These are phyloP conservation scores for Cyclocybe cylindracea DNA, from an alignment of 768 basidiomycete species.

Conservation along the genomic window DNA sequence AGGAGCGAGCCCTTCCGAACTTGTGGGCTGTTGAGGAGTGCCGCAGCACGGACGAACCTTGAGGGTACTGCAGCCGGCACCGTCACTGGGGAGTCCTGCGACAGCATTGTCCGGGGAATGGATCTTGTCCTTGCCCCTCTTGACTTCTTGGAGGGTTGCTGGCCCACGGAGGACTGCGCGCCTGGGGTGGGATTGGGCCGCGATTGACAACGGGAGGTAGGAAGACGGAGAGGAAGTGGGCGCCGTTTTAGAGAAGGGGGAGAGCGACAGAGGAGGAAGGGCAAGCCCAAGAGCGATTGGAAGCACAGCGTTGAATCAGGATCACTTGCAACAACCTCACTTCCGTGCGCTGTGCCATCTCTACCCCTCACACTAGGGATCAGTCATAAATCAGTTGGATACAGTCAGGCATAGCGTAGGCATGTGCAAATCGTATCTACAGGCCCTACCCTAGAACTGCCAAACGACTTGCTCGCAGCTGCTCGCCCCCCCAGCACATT, in stretches of 20 bases:
- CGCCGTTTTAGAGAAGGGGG: constrained; percentile 63
- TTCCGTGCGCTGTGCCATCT: constrained; percentile 26
- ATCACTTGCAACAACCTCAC: constrained; percentile 11
- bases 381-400: constrained; percentile 13
- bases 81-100: constrained; percentile 44
- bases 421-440: constrained; percentile 28
- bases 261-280: constrained; percentile 9
- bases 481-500: constrained; percentile 93
- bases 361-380: constrained; percentile 9
- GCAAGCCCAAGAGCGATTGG: constrained; percentile 17
- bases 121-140: constrained; percentile 72
- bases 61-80: constrained; percentile 35
- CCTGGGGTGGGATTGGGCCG: constrained; percentile 67
- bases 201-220: constrained; percentile 71
- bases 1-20: constrained; percentile 36
- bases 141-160: constrained; percentile 84
- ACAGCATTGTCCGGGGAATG: constrained; percentile 35
- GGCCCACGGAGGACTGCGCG: constrained; percentile 68
- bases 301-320: constrained; percentile 14
- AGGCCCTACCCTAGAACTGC: constrained; percentile 65
- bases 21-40: constrained; percentile 31
- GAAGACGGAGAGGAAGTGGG: constrained; percentile 78
- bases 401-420: constrained; percentile 15
- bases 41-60: constrained; percentile 46
- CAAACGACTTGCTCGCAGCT: constrained; percentile 89